Evolutionary conservation across 768 basidiomycete species (phyloP).

Genomic region (Mycena rosella): DNA sequence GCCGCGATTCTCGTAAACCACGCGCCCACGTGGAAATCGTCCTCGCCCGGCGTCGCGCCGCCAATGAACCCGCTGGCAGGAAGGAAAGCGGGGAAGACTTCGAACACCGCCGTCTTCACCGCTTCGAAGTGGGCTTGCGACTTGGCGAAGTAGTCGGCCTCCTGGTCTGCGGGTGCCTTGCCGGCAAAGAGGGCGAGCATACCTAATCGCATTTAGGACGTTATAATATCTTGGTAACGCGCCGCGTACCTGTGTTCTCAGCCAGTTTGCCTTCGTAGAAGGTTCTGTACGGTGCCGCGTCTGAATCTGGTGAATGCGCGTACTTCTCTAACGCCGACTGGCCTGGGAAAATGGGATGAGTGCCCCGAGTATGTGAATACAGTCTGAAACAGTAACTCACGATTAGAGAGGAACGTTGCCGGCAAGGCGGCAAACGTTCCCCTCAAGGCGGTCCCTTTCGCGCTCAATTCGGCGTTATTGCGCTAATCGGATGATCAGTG

Average conservation of each 20-base stretch:
- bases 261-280: conserved; percentile 60
- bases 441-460: conserved; percentile 48
- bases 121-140: conserved; percentile 55
- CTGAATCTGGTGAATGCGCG: conserved; percentile 47
- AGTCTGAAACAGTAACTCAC: conserved; percentile 46
- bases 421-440: too few species aligned
- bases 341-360: conserved; percentile 46
- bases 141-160: conserved; percentile 53
- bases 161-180: conserved; percentile 49
- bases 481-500: conserved; percentile 46
- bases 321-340: conserved; percentile 57
- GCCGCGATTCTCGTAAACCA: conserved; percentile 65
- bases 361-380: too few species aligned
- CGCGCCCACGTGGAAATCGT: conserved; percentile 66
- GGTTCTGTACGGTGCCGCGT: conserved; percentile 50
- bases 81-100: conserved; percentile 55
- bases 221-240: too few species aligned
- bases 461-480: conserved; percentile 60
- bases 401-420: conserved; percentile 54
- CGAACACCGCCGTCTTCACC: conserved; percentile 52
- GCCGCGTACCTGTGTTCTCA: conserved; percentile 48
- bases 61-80: conserved; percentile 61
- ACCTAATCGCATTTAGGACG: conserved; percentile 24
- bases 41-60: conserved; percentile 61
- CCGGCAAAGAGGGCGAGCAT: conserved; percentile 58